Conservation (phyloP, 2,329 filamentous ascomycete genomes). For the Alternaria dauci region DNA sequence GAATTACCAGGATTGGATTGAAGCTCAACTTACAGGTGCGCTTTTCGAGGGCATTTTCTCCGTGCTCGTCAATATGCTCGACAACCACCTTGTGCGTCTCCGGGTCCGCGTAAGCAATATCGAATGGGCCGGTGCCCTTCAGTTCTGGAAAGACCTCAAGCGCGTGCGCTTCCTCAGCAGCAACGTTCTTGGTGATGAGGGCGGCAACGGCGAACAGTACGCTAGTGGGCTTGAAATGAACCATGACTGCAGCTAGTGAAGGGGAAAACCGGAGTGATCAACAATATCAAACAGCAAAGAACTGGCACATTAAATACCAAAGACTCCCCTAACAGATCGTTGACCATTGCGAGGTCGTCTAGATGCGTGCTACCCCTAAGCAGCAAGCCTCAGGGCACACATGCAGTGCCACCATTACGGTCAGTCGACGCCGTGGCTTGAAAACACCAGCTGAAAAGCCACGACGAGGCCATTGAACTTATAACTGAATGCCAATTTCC, state of each 20-base stretch:
- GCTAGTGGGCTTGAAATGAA: background rate
- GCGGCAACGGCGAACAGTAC: background rate
- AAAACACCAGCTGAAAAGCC: background rate
- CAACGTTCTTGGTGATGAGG: background rate
- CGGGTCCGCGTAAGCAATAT: background rate
- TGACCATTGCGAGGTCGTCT: background rate
- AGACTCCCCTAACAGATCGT: background rate
- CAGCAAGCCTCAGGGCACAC: background rate
- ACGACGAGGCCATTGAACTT: background rate
- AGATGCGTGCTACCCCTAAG: background rate
- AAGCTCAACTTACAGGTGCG: background rate
- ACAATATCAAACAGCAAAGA: background rate
- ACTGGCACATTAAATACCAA: background rate
- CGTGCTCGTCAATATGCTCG: background rate
- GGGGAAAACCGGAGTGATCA: background rate
- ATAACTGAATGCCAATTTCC: background rate
- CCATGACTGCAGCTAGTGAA: background rate
- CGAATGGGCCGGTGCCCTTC: background rate
- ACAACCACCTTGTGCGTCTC: background rate
- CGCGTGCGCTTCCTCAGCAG: background rate
- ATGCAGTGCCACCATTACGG: background rate
- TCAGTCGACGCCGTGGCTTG: background rate
- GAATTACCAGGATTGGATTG: fast-evolving
- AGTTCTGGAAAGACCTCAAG: background rate
- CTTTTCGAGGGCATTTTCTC: background rate